Percentiles rank a stretch among this genome's conserved stretches.
phyloP scores from a whole-genome alignment of 1,284 basidiomycete genomes.

The Puccinia novopanici region DNA sequence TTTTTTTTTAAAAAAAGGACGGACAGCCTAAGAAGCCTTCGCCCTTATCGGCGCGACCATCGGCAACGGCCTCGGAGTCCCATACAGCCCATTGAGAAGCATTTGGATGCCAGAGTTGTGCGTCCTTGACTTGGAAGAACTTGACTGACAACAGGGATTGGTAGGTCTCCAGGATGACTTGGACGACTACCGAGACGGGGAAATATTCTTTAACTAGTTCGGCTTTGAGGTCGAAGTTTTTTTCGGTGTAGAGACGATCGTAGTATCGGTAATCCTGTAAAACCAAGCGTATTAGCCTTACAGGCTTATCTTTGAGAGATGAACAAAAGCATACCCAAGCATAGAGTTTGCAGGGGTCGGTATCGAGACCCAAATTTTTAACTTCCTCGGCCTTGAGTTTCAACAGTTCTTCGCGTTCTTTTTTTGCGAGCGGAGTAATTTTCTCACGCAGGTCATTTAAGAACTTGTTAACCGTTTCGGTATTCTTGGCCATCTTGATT shows the following conservation, averaged over 20 bases:
- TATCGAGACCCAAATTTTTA: constrained; percentile 65
- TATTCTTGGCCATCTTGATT: constrained; percentile 78
- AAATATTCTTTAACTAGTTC: constrained; percentile 79
- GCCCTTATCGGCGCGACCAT: constrained; percentile 32
- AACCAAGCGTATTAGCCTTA: constrained; percentile 57
- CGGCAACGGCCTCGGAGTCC: constrained; percentile 21
- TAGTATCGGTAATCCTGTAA: constrained; percentile 43
- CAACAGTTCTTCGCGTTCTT: constrained; percentile 70
- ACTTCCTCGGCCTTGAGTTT: constrained; percentile 73
- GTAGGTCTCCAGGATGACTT: constrained; percentile 76
- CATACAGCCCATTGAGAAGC: constrained; percentile 49
- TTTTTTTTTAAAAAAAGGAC: neutral
- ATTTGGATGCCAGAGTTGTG: constrained; percentile 73
- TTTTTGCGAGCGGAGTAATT: constrained; percentile 70
- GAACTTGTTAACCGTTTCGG: constrained; percentile 67
- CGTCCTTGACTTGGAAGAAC: constrained; percentile 66
- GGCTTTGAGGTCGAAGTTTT: constrained; percentile 69
- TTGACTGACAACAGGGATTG: constrained; percentile 73
- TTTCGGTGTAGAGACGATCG: constrained; percentile 35
- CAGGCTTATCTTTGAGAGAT: neutral
- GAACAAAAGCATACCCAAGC: constrained; percentile 64
- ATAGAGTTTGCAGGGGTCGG: constrained; percentile 70
- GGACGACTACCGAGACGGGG: constrained; percentile 76
- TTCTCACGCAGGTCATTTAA: constrained; percentile 72
- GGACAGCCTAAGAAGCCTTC: constrained; percentile 47